Evolutionary conservation across 1,284 basidiomycete genomes (phyloP).

Genomic region (Cryptococcus maquisensis): DNA sequence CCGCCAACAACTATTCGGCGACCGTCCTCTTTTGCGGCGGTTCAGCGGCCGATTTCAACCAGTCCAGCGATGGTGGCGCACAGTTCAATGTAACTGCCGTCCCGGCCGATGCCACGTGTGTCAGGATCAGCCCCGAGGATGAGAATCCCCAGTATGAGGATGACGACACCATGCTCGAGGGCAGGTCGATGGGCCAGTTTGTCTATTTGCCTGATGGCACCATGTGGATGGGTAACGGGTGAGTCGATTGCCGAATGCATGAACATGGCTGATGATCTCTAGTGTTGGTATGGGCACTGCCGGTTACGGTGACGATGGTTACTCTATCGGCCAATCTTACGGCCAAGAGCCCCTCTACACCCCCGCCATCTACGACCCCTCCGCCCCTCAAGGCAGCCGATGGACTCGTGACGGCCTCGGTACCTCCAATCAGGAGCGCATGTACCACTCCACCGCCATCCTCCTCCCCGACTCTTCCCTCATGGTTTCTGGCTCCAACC

Average conservation of each 20-base stretch:
- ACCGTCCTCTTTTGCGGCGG: conserved; percentile 89
- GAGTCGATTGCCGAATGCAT: neutral
- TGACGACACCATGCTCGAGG: conserved; percentile 67
- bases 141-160: conserved; percentile 55
- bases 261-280: conserved; percentile 14
- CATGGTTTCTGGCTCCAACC: conserved; percentile 69
- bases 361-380: conserved; percentile 60
- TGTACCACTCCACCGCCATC: conserved; percentile 84
- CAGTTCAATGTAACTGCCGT: conserved; percentile 45
- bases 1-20: conserved; percentile 79
- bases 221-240: conserved; percentile 59
- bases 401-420: conserved; percentile 69
- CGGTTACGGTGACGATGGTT: conserved; percentile 50
- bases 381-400: conserved; percentile 59
- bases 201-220: conserved; percentile 48
- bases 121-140: conserved; percentile 73
- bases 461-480: conserved; percentile 83
- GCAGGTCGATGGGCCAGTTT: conserved; percentile 76
- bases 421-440: conserved; percentile 61
- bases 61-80: conserved; percentile 41
- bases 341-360: conserved; percentile 45
- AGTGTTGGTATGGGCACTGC: conserved; percentile 62
- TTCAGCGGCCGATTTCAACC: conserved; percentile 52
- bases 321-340: conserved; percentile 41
- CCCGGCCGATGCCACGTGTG: conserved; percentile 47